Conservation (phyloP, 495 filamentous ascomycete genomes). For the Bacidia gigantensis region DNA sequence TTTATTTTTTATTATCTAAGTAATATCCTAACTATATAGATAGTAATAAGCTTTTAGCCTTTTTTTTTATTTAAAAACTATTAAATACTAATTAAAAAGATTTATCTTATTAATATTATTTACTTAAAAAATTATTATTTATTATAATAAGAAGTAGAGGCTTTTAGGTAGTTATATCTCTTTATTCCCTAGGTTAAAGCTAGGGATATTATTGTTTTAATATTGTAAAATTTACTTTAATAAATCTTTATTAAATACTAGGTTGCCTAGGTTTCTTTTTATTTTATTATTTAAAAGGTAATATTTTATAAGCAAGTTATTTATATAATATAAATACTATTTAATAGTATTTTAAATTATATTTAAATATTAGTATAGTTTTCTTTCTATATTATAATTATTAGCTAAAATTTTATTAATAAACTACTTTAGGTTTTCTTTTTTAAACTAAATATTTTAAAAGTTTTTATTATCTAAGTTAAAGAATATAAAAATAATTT, state of each 20-base stretch:
- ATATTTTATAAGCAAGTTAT: conserved; percentile 1
- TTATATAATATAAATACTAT: not conserved
- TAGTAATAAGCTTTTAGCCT: too few relatives aligned
- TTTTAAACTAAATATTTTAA: not conserved
- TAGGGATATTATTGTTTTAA: not conserved
- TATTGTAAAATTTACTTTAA: too few relatives aligned
- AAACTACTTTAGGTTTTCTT: not conserved
- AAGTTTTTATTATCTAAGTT: not conserved
- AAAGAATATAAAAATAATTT: not conserved
- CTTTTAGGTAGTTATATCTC: not conserved
- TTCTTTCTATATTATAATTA: not conserved
- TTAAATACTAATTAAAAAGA: not conserved
- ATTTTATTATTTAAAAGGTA: not conserved
- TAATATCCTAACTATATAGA: not conserved
- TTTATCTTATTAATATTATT: not conserved
- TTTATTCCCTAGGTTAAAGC: too few relatives aligned
- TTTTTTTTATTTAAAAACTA: not conserved
- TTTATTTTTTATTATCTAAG: too few relatives aligned
- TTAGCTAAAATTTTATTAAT: too few relatives aligned
- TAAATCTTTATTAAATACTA: too few relatives aligned
- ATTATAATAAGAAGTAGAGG: not conserved
- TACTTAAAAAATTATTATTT: not conserved
- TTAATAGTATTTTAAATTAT: not conserved
- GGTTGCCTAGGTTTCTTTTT: too few relatives aligned
- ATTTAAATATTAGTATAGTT: not conserved